Conservation (phyloP, 805 yeast genomes). For the Candida sanyiensis region DNA sequence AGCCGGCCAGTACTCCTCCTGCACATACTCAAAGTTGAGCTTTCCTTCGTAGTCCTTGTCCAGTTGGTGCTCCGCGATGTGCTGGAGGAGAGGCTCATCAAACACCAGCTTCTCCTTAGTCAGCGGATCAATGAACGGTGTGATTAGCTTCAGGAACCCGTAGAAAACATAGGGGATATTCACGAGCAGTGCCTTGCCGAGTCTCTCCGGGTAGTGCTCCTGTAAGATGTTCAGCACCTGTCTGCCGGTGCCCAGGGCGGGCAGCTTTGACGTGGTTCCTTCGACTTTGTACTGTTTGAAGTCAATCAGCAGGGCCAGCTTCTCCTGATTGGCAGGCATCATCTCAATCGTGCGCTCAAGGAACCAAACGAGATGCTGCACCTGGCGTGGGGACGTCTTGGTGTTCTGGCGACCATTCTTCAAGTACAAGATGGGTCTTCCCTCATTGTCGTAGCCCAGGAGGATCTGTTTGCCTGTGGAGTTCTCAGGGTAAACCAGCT, state of each 20-base stretch:
- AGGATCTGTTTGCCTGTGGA: slow-evolving; percentile 88
- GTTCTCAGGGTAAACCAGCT: slow-evolving; percentile 58
- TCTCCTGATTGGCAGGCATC: slow-evolving; percentile 95
- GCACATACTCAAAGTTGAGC: slow-evolving; percentile 76
- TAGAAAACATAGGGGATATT: slow-evolving; percentile 91
- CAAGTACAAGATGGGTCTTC: slow-evolving; percentile 85
- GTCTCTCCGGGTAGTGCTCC: slow-evolving; percentile 93
- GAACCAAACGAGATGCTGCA: slow-evolving; percentile 87
- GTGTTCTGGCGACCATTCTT: slow-evolving; percentile 95
- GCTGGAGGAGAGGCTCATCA: slow-evolving; percentile 72
- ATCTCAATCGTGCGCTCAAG: slow-evolving; percentile 84
- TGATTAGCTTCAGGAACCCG: slow-evolving; percentile 81
- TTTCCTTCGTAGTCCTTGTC: slow-evolving; percentile 80
- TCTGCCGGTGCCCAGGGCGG: slow-evolving; percentile 78
- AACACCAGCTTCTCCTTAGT: slow-evolving; percentile 89
- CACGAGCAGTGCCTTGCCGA: slow-evolving; percentile 84
- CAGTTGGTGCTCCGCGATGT: slow-evolving; percentile 73
- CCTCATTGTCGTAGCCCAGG: slow-evolving; percentile 80
- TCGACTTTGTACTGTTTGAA: slow-evolving; percentile 60
- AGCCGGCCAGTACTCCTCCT: slow-evolving; percentile 70
- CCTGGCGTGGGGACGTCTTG: slow-evolving; percentile 78
- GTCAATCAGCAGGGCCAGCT: slow-evolving; percentile 83
- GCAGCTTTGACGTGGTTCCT: slow-evolving; percentile 51
- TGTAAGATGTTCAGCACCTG: slow-evolving; percentile 89
- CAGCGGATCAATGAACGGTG: slow-evolving; percentile 91